These are phyloP conservation scores for Silene vulgaris DNA, from an alignment of 179 eudicot species.

Conservation along the genomic window DNA sequence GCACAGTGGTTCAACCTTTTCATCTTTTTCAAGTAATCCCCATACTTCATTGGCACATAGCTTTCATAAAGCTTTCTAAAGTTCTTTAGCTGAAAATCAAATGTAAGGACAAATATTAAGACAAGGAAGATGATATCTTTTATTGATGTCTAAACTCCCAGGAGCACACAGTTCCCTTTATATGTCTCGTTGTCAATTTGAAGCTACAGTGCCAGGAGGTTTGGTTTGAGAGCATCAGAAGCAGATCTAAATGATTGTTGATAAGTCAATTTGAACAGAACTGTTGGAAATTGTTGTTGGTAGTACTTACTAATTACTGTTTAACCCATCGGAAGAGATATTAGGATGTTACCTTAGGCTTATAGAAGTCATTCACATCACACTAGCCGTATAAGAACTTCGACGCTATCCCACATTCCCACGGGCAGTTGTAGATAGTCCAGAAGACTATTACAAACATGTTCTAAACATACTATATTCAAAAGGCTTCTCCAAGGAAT, in stretches of 20 bases:
- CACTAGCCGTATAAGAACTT: not conserved
- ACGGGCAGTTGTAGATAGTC: not conserved
- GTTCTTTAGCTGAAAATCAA: slow-evolving; percentile 56
- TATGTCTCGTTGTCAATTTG: not conserved
- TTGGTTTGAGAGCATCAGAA: not conserved
- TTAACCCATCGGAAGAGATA: not conserved
- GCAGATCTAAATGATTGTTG: not conserved
- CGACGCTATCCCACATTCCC: not conserved
- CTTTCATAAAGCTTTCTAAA: slow-evolving; percentile 57
- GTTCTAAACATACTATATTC: not conserved
- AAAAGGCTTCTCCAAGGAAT: not conserved
- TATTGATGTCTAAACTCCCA: not conserved
- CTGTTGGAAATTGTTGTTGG: not conserved
- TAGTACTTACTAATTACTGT: not conserved
- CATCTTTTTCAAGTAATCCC: slow-evolving; percentile 61
- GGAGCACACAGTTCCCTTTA: not conserved
- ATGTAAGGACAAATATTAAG: slow-evolving; percentile 1
- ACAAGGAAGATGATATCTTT: not conserved
- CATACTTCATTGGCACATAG: slow-evolving; percentile 77
- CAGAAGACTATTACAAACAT: not conserved
- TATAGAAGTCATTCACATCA: not conserved
- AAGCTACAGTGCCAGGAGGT: no score
- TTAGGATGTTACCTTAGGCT: not conserved
- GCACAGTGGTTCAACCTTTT: slow-evolving; percentile 39
- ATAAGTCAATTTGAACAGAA: not conserved